Percentiles rank a stretch among this genome's conserved stretches.
These are phyloP conservation scores for Agrocybe pediades DNA, from an alignment of 768 basidiomycete species.

Conservation along the genomic window DNA sequence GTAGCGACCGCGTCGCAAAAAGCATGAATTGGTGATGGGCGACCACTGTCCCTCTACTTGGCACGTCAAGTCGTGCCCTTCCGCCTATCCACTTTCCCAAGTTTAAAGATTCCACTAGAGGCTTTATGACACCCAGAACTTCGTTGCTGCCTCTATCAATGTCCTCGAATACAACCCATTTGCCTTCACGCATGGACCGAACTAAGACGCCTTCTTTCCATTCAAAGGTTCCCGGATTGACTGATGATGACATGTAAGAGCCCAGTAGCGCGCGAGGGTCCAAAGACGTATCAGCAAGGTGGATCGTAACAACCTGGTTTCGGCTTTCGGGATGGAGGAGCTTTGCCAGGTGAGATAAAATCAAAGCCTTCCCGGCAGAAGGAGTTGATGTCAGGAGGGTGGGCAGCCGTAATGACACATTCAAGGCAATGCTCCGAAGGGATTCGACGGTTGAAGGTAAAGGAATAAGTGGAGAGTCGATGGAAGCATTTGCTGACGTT, in stretches of 20 bases:
- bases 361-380: conserved; percentile 85
- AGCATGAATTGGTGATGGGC: conserved; percentile 82
- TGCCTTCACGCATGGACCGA: conserved; percentile 85
- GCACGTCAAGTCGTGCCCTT: conserved; percentile 67
- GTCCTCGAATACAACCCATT: conserved; percentile 92
- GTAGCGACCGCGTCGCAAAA: conserved; percentile 83
- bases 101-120: conserved; percentile 75
- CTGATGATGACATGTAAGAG: conserved; percentile 87
- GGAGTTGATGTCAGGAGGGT: conserved; percentile 83
- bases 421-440: conserved; percentile 62
- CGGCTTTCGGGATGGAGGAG: conserved; percentile 57
- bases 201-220: conserved; percentile 96
- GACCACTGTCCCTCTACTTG: conserved; percentile 70
- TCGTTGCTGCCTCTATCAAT: conserved; percentile 90
- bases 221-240: conserved; percentile 84
- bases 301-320: conserved; percentile 81
- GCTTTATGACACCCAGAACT: conserved; percentile 84
- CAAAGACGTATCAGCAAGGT: conserved; percentile 93
- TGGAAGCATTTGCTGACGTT: conserved; percentile 24
- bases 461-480: conserved; percentile 49
- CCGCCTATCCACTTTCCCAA: conserved; percentile 76
- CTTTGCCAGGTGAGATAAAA: conserved; percentile 76
- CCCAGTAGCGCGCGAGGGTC: conserved; percentile 93
- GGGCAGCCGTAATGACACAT: conserved; percentile 71
- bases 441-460: conserved; percentile 63